A percentile compares a stretch with the other conserved stretches of the same genome.
These are phyloP conservation scores for Adansonia madagascariensis DNA, from an alignment of 441 rosid species.

Conservation along the genomic window DNA sequence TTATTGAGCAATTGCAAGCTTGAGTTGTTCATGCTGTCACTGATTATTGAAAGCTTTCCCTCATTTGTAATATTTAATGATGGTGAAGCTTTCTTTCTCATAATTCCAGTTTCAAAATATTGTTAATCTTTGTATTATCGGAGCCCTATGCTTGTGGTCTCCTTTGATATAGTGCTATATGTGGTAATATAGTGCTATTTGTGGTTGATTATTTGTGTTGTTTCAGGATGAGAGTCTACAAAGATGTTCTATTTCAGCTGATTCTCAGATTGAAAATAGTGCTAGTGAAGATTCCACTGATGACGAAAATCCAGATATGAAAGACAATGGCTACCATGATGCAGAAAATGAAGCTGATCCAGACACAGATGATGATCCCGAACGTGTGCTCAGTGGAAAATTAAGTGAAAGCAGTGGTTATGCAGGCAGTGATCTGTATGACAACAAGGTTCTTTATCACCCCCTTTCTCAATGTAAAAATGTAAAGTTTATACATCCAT, in stretches of 20 bases:
- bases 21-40: conserved; percentile 11
- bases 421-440: conserved; percentile 90
- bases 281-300: conserved; percentile 92
- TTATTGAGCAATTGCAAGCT: not conserved
- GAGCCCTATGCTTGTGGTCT: not conserved
- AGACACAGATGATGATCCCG: conserved; percentile 79
- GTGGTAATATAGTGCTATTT: conserved; percentile 11
- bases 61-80: not conserved
- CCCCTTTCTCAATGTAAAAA: conserved; percentile 27
- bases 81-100: not conserved
- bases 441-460: conserved; percentile 68
- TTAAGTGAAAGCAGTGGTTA: conserved; percentile 93
- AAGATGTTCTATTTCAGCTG: conserved; percentile 93
- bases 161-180: not conserved
- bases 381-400: conserved; percentile 77
- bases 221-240: conserved; percentile 90
- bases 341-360: conserved; percentile 87
- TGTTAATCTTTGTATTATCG: not conserved
- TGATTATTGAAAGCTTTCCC: not conserved
- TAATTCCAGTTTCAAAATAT: not conserved
- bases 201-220: conserved; percentile 16
- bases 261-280: conserved; percentile 85
- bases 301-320: conserved; percentile 72
- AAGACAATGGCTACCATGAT: conserved; percentile 80
- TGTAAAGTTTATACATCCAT: not conserved